Conservation (phyloP, 2,329 filamentous ascomycete species). For the Calonectria henricotiae region DNA sequence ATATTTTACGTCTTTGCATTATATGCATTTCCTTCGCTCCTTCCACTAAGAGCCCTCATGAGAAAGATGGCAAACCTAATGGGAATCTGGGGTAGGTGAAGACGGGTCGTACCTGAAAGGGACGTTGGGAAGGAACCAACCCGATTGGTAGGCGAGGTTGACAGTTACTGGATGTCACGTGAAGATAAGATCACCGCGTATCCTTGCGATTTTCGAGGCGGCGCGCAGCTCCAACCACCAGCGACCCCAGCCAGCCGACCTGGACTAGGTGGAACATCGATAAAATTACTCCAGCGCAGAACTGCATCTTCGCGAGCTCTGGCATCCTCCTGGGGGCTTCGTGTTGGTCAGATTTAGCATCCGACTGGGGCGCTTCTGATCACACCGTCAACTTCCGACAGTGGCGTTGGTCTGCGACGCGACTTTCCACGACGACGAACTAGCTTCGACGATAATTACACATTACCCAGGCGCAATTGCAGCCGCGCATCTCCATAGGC, state of each 20-base stretch:
- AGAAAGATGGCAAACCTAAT: background rate
- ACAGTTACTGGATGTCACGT: slow-evolving; percentile 23
- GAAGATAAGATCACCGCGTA: slow-evolving; percentile 36
- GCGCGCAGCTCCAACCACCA: slow-evolving; percentile 32
- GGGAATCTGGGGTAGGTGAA: slow-evolving; percentile 27
- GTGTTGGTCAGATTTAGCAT: slow-evolving; percentile 22
- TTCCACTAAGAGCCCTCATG: slow-evolving; percentile 14
- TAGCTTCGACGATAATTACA: slow-evolving; percentile 13
- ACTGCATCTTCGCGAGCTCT: slow-evolving; percentile 27
- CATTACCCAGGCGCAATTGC: slow-evolving; percentile 23
- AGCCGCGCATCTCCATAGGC: slow-evolving; percentile 7
- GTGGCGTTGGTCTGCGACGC: slow-evolving; percentile 25
- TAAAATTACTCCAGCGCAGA: slow-evolving; percentile 19
- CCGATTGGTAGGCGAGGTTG: slow-evolving; percentile 48
- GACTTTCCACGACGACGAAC: slow-evolving; percentile 26
- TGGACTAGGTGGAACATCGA: slow-evolving; percentile 36
- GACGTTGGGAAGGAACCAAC: slow-evolving; percentile 38
- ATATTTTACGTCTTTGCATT: background rate
- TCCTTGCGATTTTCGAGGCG: slow-evolving; percentile 37
- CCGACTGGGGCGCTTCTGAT: slow-evolving; percentile 13
- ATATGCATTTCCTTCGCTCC: slow-evolving; percentile 1
- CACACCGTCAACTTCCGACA: background rate
- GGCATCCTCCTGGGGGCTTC: slow-evolving; percentile 16
- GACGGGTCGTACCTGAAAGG: slow-evolving; percentile 18
- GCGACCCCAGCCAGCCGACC: slow-evolving; percentile 34